Conservation (phyloP, 768 basidiomycete genomes). For the Phaeotremella skinneri region DNA sequence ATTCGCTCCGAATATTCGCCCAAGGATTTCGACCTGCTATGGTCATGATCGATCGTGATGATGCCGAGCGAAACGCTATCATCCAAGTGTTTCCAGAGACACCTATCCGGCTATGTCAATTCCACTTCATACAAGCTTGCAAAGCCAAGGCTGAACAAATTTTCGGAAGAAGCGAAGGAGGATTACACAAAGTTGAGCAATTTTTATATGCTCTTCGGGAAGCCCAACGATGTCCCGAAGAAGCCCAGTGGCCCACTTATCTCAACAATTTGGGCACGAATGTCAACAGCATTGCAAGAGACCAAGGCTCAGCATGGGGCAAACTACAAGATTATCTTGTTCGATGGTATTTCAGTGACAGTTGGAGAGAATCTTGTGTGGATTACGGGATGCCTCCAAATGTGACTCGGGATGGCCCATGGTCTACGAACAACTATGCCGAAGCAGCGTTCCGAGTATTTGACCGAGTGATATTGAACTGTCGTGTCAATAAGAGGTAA, state of each 20-base stretch:
- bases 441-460: slow-evolving; percentile 14
- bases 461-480: slow-evolving; percentile 13
- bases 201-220: slow-evolving; percentile 2
- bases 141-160: slow-evolving; percentile 2
- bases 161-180: neutral
- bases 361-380: slow-evolving; percentile 2
- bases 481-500: slow-evolving; percentile 14
- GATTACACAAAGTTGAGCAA: neutral
- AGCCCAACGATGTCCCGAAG: slow-evolving; percentile 10
- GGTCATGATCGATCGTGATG: slow-evolving; percentile 16
- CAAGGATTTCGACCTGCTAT: slow-evolving; percentile 8
- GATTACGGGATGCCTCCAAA: slow-evolving; percentile 15
- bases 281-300: neutral
- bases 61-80: slow-evolving; percentile 11
- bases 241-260: slow-evolving; percentile 2
- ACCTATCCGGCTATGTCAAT: slow-evolving; percentile 14
- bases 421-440: slow-evolving; percentile 17
- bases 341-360: slow-evolving; percentile 6
- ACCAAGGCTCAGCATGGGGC: neutral
- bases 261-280: neutral
- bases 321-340: slow-evolving; percentile 1
- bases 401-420: slow-evolving; percentile 15
- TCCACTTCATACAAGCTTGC: slow-evolving; percentile 15
- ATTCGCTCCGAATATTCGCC: neutral
- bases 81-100: slow-evolving; percentile 1